A percentile compares a stretch with the other conserved stretches of the same genome.
phyloP scores from a whole-genome alignment of 768 basidiomycete species.

The Psilocybe azurescens region DNA sequence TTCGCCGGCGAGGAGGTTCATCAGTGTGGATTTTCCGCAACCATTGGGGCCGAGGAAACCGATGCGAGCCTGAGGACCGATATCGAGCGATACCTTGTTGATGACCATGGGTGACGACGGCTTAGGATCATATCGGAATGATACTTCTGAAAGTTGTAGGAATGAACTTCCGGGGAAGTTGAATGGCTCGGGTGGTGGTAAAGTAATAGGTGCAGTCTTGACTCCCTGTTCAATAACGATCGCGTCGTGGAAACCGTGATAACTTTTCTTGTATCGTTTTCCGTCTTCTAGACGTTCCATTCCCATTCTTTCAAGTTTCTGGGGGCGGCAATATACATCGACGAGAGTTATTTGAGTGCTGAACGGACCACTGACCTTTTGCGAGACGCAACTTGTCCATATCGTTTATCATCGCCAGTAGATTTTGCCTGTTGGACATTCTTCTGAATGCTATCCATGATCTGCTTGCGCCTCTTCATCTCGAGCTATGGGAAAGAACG shows the following conservation, averaged over 20 bases:
- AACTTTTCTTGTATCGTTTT: slow-evolving; percentile 35
- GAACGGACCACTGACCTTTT: slow-evolving; percentile 42
- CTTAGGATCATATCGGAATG: slow-evolving; percentile 32
- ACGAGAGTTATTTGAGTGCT: background rate
- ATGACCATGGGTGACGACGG: slow-evolving; percentile 27
- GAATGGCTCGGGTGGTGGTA: slow-evolving; percentile 37
- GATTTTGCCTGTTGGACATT: slow-evolving; percentile 55
- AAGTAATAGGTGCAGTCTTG: slow-evolving; percentile 36
- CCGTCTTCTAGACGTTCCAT: slow-evolving; percentile 38
- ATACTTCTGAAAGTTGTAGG: slow-evolving; percentile 38
- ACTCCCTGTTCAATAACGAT: slow-evolving; percentile 42
- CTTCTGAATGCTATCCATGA: slow-evolving; percentile 60
- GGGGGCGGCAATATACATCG: background rate
- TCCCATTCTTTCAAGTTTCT: slow-evolving; percentile 39
- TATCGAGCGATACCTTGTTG: slow-evolving; percentile 34
- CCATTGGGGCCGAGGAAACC: slow-evolving; percentile 48
- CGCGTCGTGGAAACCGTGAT: slow-evolving; percentile 36
- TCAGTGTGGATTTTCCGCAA: slow-evolving; percentile 62
- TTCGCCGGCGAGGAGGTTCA: slow-evolving; percentile 47
- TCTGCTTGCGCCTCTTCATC: slow-evolving; percentile 42
- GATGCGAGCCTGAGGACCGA: slow-evolving; percentile 33
- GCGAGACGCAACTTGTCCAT: slow-evolving; percentile 55
- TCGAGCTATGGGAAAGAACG: slow-evolving; percentile 26
- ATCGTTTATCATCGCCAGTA: slow-evolving; percentile 66
- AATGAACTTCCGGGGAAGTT: slow-evolving; percentile 35